Percentiles rank a stretch among this genome's conserved stretches.
phyloP scores from a whole-genome alignment of 805 yeast genomes.

The Zygoascus ofunaensis region DNA sequence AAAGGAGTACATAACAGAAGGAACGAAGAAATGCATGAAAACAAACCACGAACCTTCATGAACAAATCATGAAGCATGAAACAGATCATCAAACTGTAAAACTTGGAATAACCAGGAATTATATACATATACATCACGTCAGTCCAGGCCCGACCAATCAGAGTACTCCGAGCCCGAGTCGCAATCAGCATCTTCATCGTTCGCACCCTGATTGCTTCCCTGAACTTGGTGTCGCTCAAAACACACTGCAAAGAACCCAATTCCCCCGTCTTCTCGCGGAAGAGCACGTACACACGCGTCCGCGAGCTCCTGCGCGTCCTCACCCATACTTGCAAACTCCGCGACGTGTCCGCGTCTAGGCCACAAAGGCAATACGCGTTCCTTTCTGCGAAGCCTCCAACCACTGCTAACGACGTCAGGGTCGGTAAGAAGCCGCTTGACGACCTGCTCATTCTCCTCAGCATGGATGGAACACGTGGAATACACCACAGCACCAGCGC shows the following conservation, averaged over 20 bases:
- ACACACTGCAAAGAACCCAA: conserved; percentile 94
- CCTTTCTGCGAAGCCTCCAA: conserved; percentile 60
- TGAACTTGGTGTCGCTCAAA: conserved; percentile 47
- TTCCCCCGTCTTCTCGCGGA: conserved; percentile 93
- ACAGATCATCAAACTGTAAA: no score
- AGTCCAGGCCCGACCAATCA: conserved; percentile 1
- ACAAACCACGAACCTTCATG: no score
- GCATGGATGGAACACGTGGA: conserved; percentile 95
- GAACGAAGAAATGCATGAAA: no score
- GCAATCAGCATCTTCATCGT: conserved; percentile 1
- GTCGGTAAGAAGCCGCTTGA: conserved; percentile 64
- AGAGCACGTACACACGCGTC: conserved; percentile 79
- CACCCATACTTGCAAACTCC: conserved; percentile 40
- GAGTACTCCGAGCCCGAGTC: neutral
- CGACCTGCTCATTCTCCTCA: conserved; percentile 90
- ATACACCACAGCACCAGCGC: conserved; percentile 69
- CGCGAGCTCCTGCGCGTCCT: conserved; percentile 46
- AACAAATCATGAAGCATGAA: no score
- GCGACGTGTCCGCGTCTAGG: conserved; percentile 68
- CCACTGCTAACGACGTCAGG: conserved; percentile 53
- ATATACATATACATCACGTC: no score
- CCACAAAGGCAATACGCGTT: conserved; percentile 75
- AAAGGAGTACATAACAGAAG: no score
- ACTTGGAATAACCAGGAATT: no score
- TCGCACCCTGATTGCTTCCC: neutral